These are phyloP conservation scores for Neonectria ditissima DNA, from an alignment of 2,329 filamentous ascomycete genomes.

Conservation along the genomic window DNA sequence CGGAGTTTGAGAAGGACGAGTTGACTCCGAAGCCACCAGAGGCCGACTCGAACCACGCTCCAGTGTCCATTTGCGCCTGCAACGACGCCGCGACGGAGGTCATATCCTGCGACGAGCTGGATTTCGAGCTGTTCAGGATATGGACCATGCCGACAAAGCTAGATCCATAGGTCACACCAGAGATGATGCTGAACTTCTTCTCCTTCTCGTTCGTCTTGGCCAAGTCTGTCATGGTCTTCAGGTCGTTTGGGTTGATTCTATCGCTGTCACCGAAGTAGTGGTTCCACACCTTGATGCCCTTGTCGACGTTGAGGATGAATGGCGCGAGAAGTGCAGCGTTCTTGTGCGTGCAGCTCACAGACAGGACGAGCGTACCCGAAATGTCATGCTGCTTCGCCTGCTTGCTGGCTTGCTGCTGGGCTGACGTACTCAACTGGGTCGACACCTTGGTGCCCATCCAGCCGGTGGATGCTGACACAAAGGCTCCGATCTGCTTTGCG, in stretches of 20 bases:
- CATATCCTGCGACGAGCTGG: conserved; percentile 12
- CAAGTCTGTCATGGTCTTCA: not conserved
- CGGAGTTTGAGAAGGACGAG: conserved; percentile 19
- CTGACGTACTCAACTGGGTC: too few relatives aligned
- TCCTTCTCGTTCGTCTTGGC: conserved; percentile 1
- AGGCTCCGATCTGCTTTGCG: too few relatives aligned
- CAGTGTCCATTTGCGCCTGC: conserved; percentile 18
- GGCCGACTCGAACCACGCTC: conserved; percentile 18
- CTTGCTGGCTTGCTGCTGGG: too few relatives aligned
- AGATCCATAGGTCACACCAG: conserved; percentile 10
- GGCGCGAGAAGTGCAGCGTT: conserved; percentile 28
- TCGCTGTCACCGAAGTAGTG: not conserved
- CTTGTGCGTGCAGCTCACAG: conserved; percentile 31
- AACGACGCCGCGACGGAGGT: not conserved
- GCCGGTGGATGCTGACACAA: too few relatives aligned
- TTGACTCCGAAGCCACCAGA: conserved; percentile 15
- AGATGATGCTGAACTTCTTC: conserved; percentile 24
- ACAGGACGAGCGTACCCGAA: conserved; percentile 22
- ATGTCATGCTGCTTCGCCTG: not conserved
- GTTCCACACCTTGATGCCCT: conserved; percentile 34
- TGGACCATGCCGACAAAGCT: conserved; percentile 30
- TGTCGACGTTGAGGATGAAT: conserved; percentile 32
- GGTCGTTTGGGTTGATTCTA: conserved; percentile 6
- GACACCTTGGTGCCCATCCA: too few relatives aligned
- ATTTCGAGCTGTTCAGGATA: conserved; percentile 1